Conservation (phyloP, 495 filamentous ascomycete genomes). For the Neurospora tetrasperma region DNA sequence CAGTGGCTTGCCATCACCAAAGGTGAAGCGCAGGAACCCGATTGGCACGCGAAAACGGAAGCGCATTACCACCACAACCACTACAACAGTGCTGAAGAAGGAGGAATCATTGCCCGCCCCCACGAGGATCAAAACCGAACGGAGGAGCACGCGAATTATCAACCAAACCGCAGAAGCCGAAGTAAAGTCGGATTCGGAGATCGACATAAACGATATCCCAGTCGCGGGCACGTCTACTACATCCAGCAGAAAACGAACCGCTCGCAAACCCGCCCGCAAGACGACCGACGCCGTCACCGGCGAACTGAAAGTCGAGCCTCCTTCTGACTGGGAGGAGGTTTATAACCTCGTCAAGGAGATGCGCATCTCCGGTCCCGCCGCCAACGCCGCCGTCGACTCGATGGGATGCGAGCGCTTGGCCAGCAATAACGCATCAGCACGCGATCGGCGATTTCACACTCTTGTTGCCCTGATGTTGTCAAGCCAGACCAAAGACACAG, state of each 20-base stretch:
- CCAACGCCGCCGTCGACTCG: slow-evolving; percentile 80
- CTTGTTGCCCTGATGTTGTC: slow-evolving; percentile 93
- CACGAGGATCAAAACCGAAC: slow-evolving; percentile 1
- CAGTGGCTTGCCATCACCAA: neutral
- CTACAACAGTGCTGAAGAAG: slow-evolving; percentile 7
- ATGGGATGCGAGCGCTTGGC: slow-evolving; percentile 91
- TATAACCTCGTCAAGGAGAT: slow-evolving; percentile 71
- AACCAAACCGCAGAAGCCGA: slow-evolving; percentile 9
- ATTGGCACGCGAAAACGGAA: slow-evolving; percentile 40
- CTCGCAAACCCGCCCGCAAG: slow-evolving; percentile 55
- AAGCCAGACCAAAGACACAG: slow-evolving; percentile 91
- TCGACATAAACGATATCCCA: neutral
- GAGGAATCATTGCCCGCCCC: neutral
- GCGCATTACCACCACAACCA: slow-evolving; percentile 23
- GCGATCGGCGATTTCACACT: slow-evolving; percentile 80
- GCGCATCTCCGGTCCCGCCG: slow-evolving; percentile 53
- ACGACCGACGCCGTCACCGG: slow-evolving; percentile 46
- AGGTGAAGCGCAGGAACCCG: neutral
- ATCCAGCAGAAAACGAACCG: slow-evolving; percentile 10
- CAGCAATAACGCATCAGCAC: slow-evolving; percentile 35
- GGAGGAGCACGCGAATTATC: slow-evolving; percentile 8
- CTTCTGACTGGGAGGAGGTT: slow-evolving; percentile 74
- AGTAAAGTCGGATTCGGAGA: slow-evolving; percentile 4
- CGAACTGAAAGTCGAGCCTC: slow-evolving; percentile 48
- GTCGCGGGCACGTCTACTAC: slow-evolving; percentile 7